Evolutionary conservation across 225 moss, liverwort and hornwort genomes (phyloP).

Genomic region (Takakia lepidozioides): DNA sequence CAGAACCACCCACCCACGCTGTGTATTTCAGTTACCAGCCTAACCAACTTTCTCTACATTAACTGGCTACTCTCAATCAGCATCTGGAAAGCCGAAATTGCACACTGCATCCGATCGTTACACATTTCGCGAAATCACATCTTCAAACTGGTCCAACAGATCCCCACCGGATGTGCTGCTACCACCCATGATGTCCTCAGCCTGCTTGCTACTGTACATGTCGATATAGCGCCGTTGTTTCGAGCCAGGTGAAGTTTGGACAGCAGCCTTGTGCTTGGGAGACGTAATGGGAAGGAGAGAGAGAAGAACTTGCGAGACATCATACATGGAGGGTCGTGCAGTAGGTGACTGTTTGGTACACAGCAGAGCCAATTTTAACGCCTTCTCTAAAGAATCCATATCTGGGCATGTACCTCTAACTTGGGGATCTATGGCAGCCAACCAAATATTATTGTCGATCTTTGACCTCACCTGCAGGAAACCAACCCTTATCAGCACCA

Average conservation of each 20-base stretch:
- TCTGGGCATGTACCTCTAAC: slow-evolving; percentile 53
- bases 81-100: too few relatives aligned
- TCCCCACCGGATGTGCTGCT: slow-evolving; percentile 48
- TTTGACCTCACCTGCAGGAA: slow-evolving; percentile 42
- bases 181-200: slow-evolving; percentile 54
- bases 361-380: slow-evolving; percentile 68
- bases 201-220: slow-evolving; percentile 66
- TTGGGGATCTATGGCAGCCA: slow-evolving; percentile 60
- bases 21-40: too few relatives aligned
- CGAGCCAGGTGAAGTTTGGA: slow-evolving; percentile 41
- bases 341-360: slow-evolving; percentile 70
- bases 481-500: neutral
- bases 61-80: too few relatives aligned
- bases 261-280: slow-evolving; percentile 14
- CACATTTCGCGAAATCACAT: slow-evolving; percentile 56
- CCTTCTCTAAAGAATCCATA: slow-evolving; percentile 58
- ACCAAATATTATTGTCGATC: slow-evolving; percentile 46
- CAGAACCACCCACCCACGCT: too few relatives aligned
- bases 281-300: slow-evolving; percentile 47
- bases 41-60: too few relatives aligned
- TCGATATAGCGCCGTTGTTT: slow-evolving; percentile 66
- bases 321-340: slow-evolving; percentile 73
- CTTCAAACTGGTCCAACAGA: slow-evolving; percentile 62
- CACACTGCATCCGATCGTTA: too few relatives aligned
- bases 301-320: slow-evolving; percentile 74